A percentile compares a stretch with the other conserved stretches of the same genome.
phyloP scores from a whole-genome alignment of 805 yeast species.

The Vanderwaltozyma verrucispora region DNA sequence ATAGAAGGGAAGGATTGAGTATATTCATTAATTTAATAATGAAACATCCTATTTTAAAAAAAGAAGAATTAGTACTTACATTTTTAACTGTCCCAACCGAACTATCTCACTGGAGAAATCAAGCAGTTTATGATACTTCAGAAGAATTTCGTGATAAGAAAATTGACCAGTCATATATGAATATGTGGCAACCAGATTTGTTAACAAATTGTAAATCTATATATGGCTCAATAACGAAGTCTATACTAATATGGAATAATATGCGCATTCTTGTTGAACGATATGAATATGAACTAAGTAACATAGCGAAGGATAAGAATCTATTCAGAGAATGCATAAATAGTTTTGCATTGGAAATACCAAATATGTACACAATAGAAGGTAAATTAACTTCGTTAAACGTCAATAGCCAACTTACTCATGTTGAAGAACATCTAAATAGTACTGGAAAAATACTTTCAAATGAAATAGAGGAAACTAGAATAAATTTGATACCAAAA shows the following conservation, averaged over 20 bases:
- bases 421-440: slow-evolving; percentile 31
- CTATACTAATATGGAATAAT: slow-evolving; percentile 47
- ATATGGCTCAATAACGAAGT: slow-evolving; percentile 28
- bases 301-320: slow-evolving; percentile 54
- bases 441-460: slow-evolving; percentile 26
- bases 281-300: slow-evolving; percentile 52
- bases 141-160: slow-evolving; percentile 69
- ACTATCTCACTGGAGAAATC: slow-evolving; percentile 67
- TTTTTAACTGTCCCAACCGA: slow-evolving; percentile 85
- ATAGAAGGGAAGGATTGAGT: slow-evolving; percentile 71
- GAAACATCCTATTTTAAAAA: slow-evolving; percentile 68
- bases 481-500: slow-evolving; percentile 43
- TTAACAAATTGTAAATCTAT: slow-evolving; percentile 32
- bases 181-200: slow-evolving; percentile 34
- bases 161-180: slow-evolving; percentile 36
- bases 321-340: slow-evolving; percentile 47
- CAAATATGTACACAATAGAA: slow-evolving; percentile 33
- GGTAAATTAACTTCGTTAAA: slow-evolving; percentile 31
- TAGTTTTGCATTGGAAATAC: slow-evolving; percentile 44
- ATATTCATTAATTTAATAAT: slow-evolving; percentile 72
- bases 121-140: slow-evolving; percentile 53
- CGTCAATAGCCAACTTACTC: slow-evolving; percentile 42
- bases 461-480: slow-evolving; percentile 36
- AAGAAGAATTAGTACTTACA: slow-evolving; percentile 65
- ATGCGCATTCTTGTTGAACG: slow-evolving; percentile 59